phyloP scores from a whole-genome alignment of 768 basidiomycete species.

The Suillus subluteus region DNA sequence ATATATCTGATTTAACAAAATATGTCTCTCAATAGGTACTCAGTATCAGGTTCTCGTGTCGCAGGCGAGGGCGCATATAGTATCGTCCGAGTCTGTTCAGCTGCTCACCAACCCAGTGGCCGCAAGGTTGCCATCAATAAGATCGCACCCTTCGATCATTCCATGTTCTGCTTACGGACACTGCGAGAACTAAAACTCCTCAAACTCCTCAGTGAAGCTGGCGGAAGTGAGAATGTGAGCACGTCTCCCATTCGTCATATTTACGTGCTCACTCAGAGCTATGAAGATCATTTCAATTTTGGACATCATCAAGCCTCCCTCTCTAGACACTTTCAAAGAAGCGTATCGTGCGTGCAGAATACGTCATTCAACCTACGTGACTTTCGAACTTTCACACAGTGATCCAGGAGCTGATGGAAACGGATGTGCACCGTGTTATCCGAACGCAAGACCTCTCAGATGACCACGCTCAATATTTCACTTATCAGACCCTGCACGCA shows the following conservation, averaged over 20 bases:
- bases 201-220: slow-evolving; percentile 85
- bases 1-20: background rate
- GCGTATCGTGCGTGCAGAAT: slow-evolving; percentile 62
- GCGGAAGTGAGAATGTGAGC: slow-evolving; percentile 84
- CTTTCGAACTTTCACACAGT: slow-evolving; percentile 46
- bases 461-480: slow-evolving; percentile 94
- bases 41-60: slow-evolving; percentile 84
- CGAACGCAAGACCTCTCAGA: slow-evolving; percentile 93
- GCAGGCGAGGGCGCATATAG: slow-evolving; percentile 94
- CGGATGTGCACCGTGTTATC: slow-evolving; percentile 96
- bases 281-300: slow-evolving; percentile 84
- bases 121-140: slow-evolving; percentile 97
- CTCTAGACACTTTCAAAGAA: slow-evolving; percentile 84
- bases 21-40: slow-evolving; percentile 47
- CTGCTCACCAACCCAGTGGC: slow-evolving; percentile 81
- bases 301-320: slow-evolving; percentile 83
- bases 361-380: slow-evolving; percentile 6
- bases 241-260: slow-evolving; percentile 1
- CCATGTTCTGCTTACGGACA: slow-evolving; percentile 93
- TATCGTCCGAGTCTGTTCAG: slow-evolving; percentile 79
- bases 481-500: slow-evolving; percentile 92
- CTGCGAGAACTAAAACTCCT: slow-evolving; percentile 85
- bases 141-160: slow-evolving; percentile 93
- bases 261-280: slow-evolving; percentile 5
- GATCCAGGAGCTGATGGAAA: slow-evolving; percentile 93